Conservation (phyloP, 129 eudicot genomes). For the Artemisia annua region DNA sequence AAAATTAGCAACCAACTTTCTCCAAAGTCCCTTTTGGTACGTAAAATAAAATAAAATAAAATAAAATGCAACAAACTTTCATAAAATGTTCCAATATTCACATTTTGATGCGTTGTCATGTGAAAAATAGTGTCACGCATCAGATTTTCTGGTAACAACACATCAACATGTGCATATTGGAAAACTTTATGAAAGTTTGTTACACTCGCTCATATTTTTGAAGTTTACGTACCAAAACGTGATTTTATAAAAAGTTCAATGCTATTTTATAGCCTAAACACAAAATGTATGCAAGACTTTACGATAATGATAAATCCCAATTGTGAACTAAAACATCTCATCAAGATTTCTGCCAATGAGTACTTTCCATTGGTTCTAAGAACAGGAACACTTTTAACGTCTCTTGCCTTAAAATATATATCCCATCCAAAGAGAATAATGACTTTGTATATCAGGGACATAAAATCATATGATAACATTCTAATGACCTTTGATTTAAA, state of each 20-base stretch:
- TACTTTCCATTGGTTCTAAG: not conserved
- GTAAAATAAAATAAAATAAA: no score
- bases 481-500: not conserved
- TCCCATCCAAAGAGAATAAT: not conserved
- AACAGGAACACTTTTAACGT: not conserved
- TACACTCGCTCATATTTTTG: no score
- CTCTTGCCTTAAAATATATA: not conserved
- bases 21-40: no score
- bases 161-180: no score
- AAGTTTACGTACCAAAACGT: no score
- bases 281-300: not conserved
- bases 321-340: not conserved
- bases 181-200: no score
- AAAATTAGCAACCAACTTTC: no score
- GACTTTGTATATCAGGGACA: not conserved
- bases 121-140: no score
- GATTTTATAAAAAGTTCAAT: no score
- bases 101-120: not conserved
- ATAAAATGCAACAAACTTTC: no score
- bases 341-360: not conserved
- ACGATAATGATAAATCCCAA: not conserved
- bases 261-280: not conserved
- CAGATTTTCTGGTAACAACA: no score
- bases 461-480: not conserved
- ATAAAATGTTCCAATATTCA: no score